Base-by-base conservation (phyloP, 352 stramenopile species). In the Blastocystis sp. region DNA sequence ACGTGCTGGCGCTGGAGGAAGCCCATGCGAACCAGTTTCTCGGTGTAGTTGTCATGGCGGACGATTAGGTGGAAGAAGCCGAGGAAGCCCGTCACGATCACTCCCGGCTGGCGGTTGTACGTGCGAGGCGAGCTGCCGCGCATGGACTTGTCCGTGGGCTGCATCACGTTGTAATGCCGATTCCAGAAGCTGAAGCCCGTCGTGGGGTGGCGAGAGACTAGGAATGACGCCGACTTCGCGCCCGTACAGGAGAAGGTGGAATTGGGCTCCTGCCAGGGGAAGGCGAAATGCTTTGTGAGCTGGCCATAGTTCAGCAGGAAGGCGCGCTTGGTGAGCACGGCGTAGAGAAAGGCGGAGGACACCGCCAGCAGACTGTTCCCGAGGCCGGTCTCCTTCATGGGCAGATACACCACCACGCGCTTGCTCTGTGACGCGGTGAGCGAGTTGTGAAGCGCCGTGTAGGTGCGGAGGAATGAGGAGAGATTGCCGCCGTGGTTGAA, bases 341-440 rank as follows among this genome's bases (percentile, higher is more conserved):
- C 69, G 57, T 79, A 79, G 43, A 79, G 38, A 19, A 64, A 79
- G 43, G 69, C 62, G 40, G 69, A 62, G 24, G 69, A 79, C 28
- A 79, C 42, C 11, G 69, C 69, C 3, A 79, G 69, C 11, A 79
- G 69, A 63, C 69, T 63, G 57, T 79, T 79, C 3, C 69, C 69
- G 14, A 79, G 57, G 17, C 69, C 69, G 14, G 69, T 79, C 24
- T 79, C 69, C 40, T 79, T 79, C 69, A 79, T 79, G 11, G 69
- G 69, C 17, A 61, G 19, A 64, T 62, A 79, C 7, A 79, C 69
- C 3, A 79, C 69, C 10, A 62, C 38, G 3, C 69, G 69, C 11
- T 79, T 79, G 69, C 69, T 79, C 3, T 79, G 48, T 11, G 21
- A 61, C 11, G 38, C 7, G 11, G 69, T 79, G 24, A 79, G 28